phyloP scores from a whole-genome alignment of 139 green algal species.

The Chlorella sp. region DNA sequence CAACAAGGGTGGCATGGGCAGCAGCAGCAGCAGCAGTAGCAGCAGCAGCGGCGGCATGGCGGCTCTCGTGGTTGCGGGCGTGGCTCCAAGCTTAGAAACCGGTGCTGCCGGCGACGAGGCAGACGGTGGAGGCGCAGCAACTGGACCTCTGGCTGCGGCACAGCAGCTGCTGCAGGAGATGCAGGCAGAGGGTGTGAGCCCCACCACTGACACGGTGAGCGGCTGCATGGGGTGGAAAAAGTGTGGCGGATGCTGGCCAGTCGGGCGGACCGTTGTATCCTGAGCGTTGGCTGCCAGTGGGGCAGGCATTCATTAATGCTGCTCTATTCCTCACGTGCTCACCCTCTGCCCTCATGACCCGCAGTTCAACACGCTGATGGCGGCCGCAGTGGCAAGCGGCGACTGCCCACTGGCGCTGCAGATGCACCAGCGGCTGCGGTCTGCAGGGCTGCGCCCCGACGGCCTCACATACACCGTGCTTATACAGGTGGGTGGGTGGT shows the following conservation, averaged over 20 bases:
- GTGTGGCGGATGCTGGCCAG: too few species aligned
- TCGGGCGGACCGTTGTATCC: not conserved
- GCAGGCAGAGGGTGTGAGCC: slow-evolving; percentile 18
- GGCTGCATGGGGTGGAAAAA: too few species aligned
- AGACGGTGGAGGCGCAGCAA: not conserved
- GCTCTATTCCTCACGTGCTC: not conserved
- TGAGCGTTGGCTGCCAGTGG: too few species aligned
- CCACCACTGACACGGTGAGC: slow-evolving; percentile 6
- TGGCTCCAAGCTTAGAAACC: not conserved
- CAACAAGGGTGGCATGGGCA: slow-evolving; percentile 46
- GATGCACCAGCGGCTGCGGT: slow-evolving; percentile 23
- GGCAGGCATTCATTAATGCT: too few species aligned
- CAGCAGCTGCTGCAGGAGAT: slow-evolving; percentile 17
- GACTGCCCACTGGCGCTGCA: slow-evolving; percentile 45
- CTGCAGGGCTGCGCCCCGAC: slow-evolving; percentile 30
- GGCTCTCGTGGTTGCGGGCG: not conserved
- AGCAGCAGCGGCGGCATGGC: not conserved
- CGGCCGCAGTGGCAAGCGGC: slow-evolving; percentile 42
- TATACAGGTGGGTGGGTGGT: slow-evolving; percentile 22
- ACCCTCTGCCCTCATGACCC: not conserved
- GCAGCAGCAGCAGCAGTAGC: not conserved
- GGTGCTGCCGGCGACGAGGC: not conserved
- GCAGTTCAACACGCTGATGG: slow-evolving; percentile 59
- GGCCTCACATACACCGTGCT: slow-evolving; percentile 54
- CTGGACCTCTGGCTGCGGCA: not conserved